phyloP scores from a whole-genome alignment of 257 asterid genomes.

The Mentha longifolia region DNA sequence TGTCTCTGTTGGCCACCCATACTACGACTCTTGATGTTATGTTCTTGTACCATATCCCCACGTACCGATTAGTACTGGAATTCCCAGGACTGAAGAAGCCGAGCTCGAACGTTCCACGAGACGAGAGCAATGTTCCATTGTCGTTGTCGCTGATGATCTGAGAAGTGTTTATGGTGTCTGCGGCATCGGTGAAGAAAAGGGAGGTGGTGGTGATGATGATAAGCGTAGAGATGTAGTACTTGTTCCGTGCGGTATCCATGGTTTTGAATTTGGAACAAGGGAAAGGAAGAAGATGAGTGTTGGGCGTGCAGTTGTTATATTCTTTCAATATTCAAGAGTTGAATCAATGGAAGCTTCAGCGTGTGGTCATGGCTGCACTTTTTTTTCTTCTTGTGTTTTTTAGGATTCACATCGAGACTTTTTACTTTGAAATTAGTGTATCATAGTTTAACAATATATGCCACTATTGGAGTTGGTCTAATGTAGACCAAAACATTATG shows the following conservation, averaged over 20 bases:
- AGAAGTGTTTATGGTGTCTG: not conserved
- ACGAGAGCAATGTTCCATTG: slow-evolving; percentile 42
- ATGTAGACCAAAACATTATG: too few species aligned
- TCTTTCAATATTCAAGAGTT: too few species aligned
- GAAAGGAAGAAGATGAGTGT: too few species aligned
- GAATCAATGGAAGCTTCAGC: too few species aligned
- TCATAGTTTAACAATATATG: too few species aligned
- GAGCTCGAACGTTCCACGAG: slow-evolving; percentile 41
- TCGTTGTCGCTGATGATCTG: slow-evolving; percentile 36
- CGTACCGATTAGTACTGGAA: slow-evolving; percentile 21
- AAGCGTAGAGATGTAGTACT: not conserved
- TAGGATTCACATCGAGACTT: too few species aligned
- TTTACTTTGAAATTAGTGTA: too few species aligned
- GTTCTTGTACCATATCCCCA: slow-evolving; percentile 57
- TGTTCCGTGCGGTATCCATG: not conserved
- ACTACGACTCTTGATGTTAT: slow-evolving; percentile 34
- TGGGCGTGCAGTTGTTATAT: too few species aligned
- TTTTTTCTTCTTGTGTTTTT: too few species aligned
- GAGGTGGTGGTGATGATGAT: not conserved
- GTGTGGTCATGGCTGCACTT: too few species aligned
- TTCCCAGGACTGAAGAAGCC: not conserved
- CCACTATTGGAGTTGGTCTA: too few species aligned
- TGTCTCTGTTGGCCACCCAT: slow-evolving; percentile 54
- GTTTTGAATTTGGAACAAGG: too few species aligned
- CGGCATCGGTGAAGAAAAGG: not conserved